Evolutionary conservation across 257 asterid species (phyloP).

Genomic region (Craterostigma plantagineum): DNA sequence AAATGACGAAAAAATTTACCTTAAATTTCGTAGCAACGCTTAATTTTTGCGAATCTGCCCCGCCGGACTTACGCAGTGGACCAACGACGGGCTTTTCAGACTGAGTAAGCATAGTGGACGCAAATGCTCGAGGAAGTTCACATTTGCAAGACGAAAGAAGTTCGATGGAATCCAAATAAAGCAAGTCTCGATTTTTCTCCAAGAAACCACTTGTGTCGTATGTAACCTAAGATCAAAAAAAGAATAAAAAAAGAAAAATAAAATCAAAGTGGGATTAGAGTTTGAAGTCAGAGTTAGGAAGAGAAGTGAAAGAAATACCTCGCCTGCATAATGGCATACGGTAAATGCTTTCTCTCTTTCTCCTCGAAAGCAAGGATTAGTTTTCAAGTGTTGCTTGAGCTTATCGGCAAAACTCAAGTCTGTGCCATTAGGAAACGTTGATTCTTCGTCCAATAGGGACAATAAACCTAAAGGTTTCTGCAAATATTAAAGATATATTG

Average conservation of each 20-base stretch:
- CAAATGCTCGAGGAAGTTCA: slow-evolving; percentile 84
- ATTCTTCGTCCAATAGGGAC: slow-evolving; percentile 90
- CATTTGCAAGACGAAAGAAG: slow-evolving; percentile 81
- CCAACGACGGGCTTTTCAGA: slow-evolving; percentile 83
- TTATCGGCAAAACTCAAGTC: slow-evolving; percentile 87
- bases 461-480: slow-evolving; percentile 86
- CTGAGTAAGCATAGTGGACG: slow-evolving; percentile 69
- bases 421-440: slow-evolving; percentile 89
- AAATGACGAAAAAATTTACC: slow-evolving; percentile 21
- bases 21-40: slow-evolving; percentile 90
- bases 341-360: slow-evolving; percentile 71
- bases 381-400: slow-evolving; percentile 69
- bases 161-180: slow-evolving; percentile 75
- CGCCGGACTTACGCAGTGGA: slow-evolving; percentile 77
- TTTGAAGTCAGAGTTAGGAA: not conserved
- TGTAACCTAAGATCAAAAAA: slow-evolving; percentile 43
- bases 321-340: slow-evolving; percentile 91
- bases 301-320: slow-evolving; percentile 28
- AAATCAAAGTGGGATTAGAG: not conserved
- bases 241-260: not conserved
- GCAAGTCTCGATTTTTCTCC: slow-evolving; percentile 91
- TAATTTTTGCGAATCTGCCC: slow-evolving; percentile 89
- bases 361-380: slow-evolving; percentile 69
- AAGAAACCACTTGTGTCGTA: slow-evolving; percentile 86
- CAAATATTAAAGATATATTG: slow-evolving; percentile 4